Evolutionary conservation across 1,284 basidiomycete genomes (phyloP).

Genomic region (Rhodotorula sp.): DNA sequence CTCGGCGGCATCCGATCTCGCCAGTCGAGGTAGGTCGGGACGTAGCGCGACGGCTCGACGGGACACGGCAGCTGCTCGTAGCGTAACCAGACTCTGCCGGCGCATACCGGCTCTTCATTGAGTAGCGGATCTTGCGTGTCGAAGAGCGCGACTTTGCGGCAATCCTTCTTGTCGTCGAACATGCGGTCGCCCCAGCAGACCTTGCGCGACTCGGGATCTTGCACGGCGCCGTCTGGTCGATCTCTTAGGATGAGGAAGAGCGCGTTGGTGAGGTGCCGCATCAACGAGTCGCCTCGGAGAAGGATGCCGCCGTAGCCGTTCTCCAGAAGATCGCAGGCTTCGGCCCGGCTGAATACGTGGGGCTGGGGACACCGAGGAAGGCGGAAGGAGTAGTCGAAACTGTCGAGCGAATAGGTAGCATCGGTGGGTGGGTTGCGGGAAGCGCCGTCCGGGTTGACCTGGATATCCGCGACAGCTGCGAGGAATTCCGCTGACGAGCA

Average conservation of each 20-base stretch:
- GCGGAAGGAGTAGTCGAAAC: slow-evolving; percentile 14
- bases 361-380: background rate
- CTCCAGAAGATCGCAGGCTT: slow-evolving; percentile 15
- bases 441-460: background rate
- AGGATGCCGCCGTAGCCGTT: slow-evolving; percentile 1
- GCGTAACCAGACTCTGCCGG: background rate
- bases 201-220: background rate
- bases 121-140: slow-evolving; percentile 2
- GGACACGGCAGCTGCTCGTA: background rate
- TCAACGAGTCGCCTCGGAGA: slow-evolving; percentile 1
- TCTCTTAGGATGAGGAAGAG: slow-evolving; percentile 10
- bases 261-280: background rate
- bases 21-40: slow-evolving; percentile 2
- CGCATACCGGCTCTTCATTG: background rate
- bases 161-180: slow-evolving; percentile 12
- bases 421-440: slow-evolving; percentile 2
- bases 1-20: background rate
- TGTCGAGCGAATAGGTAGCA: background rate
- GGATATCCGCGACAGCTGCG: background rate
- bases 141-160: background rate
- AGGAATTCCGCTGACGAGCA: slow-evolving; percentile 4
- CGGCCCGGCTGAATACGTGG: background rate
- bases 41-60: background rate
- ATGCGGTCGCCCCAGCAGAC: slow-evolving; percentile 9
- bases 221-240: slow-evolving; percentile 8